Evolutionary conservation across 345 rosid genomes (phyloP), one percentile per base, ranked within the genome.

Genomic region (Salix viminalis): DNA sequence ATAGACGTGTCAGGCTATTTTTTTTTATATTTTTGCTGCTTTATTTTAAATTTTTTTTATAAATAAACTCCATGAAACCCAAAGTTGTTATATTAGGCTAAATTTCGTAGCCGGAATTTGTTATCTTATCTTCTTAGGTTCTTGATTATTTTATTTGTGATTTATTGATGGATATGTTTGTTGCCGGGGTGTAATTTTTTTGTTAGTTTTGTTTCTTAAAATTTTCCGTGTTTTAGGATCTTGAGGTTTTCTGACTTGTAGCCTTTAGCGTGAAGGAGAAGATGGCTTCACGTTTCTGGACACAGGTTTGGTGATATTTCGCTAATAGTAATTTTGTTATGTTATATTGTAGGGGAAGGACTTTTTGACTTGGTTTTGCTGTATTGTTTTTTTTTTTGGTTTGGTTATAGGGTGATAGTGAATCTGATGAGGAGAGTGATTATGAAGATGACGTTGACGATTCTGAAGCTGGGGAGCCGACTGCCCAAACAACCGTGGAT

Each of bases 251-350:
- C 28, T 81, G 65, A 62, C 23, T 64, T 26, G 18, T 5, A 14
- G 68, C 48, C 4, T 72, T 37, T 24, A 36, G 41, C 21, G 48
- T 76, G 30, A n/a, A 69, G 30, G 9, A 19, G 69, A 84, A 77
- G 76, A 90, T 88, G 97, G 77, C 89, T 2, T 92, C 96, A 0
- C 79, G 84, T 37, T 92, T 92, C 74, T 92, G 89, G 89, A 79
- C 81, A 74, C 92, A 89, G 94, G 97, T 93, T 84, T 83, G 79
- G 13, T 69, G 46, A 62, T 67, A 19, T 39, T 24, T 39, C 37
- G 48, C 79, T 67, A 5, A 71, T 48, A 24, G 6, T 46, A 12
- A 37, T 50, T 21, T 50, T 26, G 13, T 5, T 39, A 64, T 18
- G 37, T 50, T 24, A 36, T 64, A 21, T 39, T 18, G 14, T 39